Conservation (phyloP, 2,329 filamentous ascomycete genomes). For the Pezicula neosporulosa region DNA sequence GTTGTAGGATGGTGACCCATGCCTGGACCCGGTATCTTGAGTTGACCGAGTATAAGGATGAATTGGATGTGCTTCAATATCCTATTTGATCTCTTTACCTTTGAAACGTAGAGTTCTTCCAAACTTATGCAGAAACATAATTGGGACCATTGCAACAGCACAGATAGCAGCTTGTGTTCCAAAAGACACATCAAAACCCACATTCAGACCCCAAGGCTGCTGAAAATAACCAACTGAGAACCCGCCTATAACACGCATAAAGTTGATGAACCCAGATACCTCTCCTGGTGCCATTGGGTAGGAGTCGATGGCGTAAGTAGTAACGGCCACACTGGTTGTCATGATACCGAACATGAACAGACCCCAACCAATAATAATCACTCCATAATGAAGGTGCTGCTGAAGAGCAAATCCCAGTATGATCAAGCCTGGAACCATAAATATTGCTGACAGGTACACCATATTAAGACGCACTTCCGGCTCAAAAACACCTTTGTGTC, state of each 20-base stretch:
- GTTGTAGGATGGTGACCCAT: too few species aligned
- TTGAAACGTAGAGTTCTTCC: constrained; percentile 29
- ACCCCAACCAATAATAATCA: constrained; percentile 15
- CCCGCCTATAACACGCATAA: constrained; percentile 13
- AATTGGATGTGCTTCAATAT: neutral
- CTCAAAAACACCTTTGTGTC: constrained; percentile 17
- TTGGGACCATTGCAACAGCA: constrained; percentile 26
- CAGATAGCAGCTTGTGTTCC: constrained; percentile 16
- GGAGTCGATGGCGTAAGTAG: constrained; percentile 7
- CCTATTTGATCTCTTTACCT: neutral
- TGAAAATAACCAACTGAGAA: constrained; percentile 18
- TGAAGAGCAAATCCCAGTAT: constrained; percentile 13
- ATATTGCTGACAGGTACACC: neutral
- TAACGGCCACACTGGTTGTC: constrained; percentile 9
- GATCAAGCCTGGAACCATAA: constrained; percentile 14
- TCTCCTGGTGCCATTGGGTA: constrained; percentile 15
- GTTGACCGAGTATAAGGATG: too few species aligned
- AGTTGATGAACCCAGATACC: constrained; percentile 14
- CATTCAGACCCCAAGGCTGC: constrained; percentile 10
- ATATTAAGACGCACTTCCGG: constrained; percentile 7
- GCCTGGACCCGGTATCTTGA: too few species aligned
- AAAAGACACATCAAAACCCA: constrained; percentile 16
- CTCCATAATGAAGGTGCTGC: constrained; percentile 11
- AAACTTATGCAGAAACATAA: constrained; percentile 31
- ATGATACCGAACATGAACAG: neutral